phyloP scores from a whole-genome alignment of 805 yeast species.

The Kazachstania africana region DNA sequence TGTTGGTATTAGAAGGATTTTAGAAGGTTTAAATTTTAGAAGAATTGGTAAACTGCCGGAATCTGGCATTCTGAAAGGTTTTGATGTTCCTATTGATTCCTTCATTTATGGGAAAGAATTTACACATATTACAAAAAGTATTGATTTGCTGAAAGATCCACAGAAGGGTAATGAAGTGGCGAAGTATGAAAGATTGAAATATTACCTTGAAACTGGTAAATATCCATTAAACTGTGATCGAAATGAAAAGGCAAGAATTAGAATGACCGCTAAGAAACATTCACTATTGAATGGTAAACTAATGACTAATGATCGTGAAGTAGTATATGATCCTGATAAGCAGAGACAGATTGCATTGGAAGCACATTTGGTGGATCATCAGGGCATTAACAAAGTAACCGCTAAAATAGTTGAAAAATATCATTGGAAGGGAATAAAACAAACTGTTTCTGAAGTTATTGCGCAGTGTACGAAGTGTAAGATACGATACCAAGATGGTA shows the following conservation, averaged over 20 bases:
- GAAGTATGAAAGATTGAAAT: conserved; percentile 66
- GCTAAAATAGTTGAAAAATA: conserved; percentile 64
- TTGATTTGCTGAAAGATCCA: conserved; percentile 20
- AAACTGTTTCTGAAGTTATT: conserved; percentile 71
- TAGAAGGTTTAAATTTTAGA: conserved; percentile 67
- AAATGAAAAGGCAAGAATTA: conserved; percentile 74
- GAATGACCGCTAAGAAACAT: conserved; percentile 67
- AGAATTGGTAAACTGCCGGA: conserved; percentile 69
- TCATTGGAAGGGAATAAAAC: conserved; percentile 88
- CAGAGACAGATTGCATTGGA: conserved; percentile 68
- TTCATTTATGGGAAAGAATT: conserved; percentile 75
- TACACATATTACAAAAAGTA: conserved; percentile 32
- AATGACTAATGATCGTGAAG: conserved; percentile 69
- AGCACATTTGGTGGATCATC: conserved; percentile 58
- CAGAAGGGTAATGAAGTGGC: conserved; percentile 20
- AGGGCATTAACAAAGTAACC: conserved; percentile 84
- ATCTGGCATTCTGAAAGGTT: conserved; percentile 83
- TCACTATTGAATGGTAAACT: conserved; percentile 58
- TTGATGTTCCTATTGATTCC: conserved; percentile 77
- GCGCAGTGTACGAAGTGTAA: conserved; percentile 67
- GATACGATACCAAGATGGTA: conserved; percentile 30
- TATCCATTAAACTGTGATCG: conserved; percentile 79
- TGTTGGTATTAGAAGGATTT: conserved; percentile 64
- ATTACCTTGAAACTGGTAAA: conserved; percentile 69
- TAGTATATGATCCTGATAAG: conserved; percentile 61